phyloP scores from a whole-genome alignment of 495 filamentous ascomycete genomes.

The Staphylotrichum tortipilum region DNA sequence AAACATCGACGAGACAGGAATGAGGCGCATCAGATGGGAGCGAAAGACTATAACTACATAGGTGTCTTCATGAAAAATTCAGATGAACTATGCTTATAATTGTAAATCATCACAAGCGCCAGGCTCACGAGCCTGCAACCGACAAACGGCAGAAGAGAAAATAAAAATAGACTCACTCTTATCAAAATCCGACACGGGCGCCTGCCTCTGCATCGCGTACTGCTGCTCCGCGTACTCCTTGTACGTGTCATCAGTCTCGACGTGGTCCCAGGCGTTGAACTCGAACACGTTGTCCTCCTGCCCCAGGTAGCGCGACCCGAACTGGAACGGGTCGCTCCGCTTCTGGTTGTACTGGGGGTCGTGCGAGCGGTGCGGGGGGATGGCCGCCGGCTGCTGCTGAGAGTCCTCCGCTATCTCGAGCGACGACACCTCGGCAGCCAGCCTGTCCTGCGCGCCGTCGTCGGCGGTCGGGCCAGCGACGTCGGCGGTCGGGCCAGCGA shows the following conservation, averaged over 20 bases:
- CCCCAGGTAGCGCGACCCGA: conserved; percentile 79
- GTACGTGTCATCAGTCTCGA: conserved; percentile 77
- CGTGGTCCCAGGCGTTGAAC: conserved; percentile 98
- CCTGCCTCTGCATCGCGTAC: conserved; percentile 68
- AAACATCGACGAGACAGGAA: conserved; percentile 2
- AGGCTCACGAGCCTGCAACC: neutral
- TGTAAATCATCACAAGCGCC: conserved; percentile 47
- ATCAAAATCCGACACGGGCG: conserved; percentile 82
- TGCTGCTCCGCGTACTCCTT: conserved; percentile 72
- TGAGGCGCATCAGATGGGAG: conserved; percentile 49
- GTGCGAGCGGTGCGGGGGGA: conserved; percentile 45
- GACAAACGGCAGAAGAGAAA: conserved; percentile 6
- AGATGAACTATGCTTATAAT: conserved; percentile 56
- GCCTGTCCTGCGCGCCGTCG: conserved; percentile 13
- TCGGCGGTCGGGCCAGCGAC: conserved; percentile 1
- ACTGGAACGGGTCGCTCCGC: conserved; percentile 84
- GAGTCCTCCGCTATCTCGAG: conserved; percentile 20
- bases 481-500: neutral
- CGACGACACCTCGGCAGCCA: conserved; percentile 22
- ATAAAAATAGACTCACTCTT: conserved; percentile 43
- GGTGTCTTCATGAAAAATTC: conserved; percentile 46
- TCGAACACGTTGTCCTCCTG: conserved; percentile 80
- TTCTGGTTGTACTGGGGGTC: conserved; percentile 60
- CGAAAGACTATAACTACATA: conserved; percentile 49
- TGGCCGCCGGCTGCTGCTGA: conserved; percentile 3